Percentiles rank a stretch among this genome's conserved stretches.
Conservation (phyloP, 2,329 filamentous ascomycete genomes). For the Aspergillus sp. region DNA sequence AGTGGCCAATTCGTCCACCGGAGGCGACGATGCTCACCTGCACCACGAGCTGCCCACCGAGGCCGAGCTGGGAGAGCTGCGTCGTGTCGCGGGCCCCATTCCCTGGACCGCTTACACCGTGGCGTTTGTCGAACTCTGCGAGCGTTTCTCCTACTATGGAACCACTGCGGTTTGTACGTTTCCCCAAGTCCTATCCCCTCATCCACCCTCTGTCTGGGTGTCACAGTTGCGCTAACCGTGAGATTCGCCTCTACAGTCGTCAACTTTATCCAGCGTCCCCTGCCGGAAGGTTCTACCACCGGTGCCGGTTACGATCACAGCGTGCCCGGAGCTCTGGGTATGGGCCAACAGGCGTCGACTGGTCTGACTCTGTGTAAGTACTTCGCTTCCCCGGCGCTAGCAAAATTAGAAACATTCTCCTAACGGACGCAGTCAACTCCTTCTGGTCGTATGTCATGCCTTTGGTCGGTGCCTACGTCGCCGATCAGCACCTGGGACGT, state of each 20-base stretch:
- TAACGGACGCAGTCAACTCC: slow-evolving; percentile 48
- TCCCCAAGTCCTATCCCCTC: neutral
- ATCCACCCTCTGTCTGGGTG: too few relatives aligned
- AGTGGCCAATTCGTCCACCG: neutral
- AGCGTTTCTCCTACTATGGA: slow-evolving; percentile 77
- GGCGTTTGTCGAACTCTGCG: slow-evolving; percentile 71
- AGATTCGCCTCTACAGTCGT: slow-evolving; percentile 43
- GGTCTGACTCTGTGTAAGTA: slow-evolving; percentile 48
- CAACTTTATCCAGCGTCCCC: slow-evolving; percentile 61
- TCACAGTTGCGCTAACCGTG: neutral
- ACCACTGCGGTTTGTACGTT: slow-evolving; percentile 63
- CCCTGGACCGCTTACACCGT: slow-evolving; percentile 68
- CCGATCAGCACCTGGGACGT: slow-evolving; percentile 69
- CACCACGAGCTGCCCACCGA: slow-evolving; percentile 25
- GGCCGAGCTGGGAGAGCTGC: slow-evolving; percentile 35
- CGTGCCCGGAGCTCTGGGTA: slow-evolving; percentile 54
- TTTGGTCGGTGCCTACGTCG: slow-evolving; percentile 58
- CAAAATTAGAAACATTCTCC: neutral
- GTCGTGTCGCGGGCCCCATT: slow-evolving; percentile 45
- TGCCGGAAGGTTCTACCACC: slow-evolving; percentile 56
- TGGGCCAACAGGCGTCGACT: slow-evolving; percentile 58
- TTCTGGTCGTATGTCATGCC: slow-evolving; percentile 65
- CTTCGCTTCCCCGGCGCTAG: neutral
- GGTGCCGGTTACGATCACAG: slow-evolving; percentile 38
- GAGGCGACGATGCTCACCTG: neutral